Evolutionary conservation across 441 rosid species (phyloP).

Genomic region (Eutrema salsugineum): DNA sequence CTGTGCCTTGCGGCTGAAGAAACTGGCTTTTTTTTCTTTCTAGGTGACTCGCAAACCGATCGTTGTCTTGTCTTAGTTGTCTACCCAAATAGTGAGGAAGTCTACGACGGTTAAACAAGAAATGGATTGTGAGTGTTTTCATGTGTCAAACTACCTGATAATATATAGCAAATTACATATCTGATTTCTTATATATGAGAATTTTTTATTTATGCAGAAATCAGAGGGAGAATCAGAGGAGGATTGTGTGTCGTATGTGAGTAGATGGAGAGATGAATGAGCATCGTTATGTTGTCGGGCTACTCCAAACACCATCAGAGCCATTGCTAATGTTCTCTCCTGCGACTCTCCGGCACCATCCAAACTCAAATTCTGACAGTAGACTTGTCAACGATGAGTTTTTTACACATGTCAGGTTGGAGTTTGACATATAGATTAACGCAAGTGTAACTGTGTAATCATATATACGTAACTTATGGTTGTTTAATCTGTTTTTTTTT

Average conservation of each 20-base stretch:
- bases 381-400: conserved; percentile 6
- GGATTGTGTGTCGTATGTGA: conserved; percentile 69
- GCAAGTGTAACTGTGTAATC: background rate
- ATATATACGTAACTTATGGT: background rate
- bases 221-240: conserved; percentile 57
- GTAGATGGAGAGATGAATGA: conserved; percentile 70
- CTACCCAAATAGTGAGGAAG: conserved; percentile 90
- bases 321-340: conserved; percentile 50
- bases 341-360: conserved; percentile 28
- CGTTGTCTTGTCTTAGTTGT: too few relatives aligned
- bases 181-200: background rate
- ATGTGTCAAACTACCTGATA: background rate
- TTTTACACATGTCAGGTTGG: background rate
- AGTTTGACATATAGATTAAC: background rate
- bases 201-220: conserved; percentile 38
- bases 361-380: background rate
- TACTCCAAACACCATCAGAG: conserved; percentile 74
- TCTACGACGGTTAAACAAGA: conserved; percentile 56
- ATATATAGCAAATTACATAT: background rate
- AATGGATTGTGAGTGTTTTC: conserved; percentile 70
- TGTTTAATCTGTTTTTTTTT: background rate
- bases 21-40: background rate
- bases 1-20: conserved; percentile 35
- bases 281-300: conserved; percentile 91
- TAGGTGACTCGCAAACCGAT: conserved; percentile 76